A percentile compares a stretch with the other conserved stretches of the same genome.
Evolutionary conservation across 2,329 filamentous ascomycete species (phyloP).

Genomic region (Aureobasidium musti): DNA sequence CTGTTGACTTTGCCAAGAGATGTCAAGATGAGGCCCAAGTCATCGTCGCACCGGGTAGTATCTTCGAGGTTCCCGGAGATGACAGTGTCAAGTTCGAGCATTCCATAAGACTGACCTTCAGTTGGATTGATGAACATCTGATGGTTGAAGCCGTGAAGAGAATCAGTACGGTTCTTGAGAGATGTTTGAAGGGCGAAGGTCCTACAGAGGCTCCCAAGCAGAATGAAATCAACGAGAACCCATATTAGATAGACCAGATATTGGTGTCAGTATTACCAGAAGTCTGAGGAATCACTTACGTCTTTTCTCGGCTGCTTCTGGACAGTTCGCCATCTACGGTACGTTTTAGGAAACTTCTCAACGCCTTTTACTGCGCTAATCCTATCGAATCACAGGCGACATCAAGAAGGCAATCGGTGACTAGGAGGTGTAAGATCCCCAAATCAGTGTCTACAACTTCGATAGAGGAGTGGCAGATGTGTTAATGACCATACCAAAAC

Average conservation of each 20-base stretch:
- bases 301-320: conserved; percentile 73
- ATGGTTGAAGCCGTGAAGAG: conserved; percentile 68
- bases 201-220: background rate
- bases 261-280: background rate
- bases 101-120: conserved; percentile 67
- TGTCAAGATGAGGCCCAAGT: conserved; percentile 66
- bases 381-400: conserved; percentile 9
- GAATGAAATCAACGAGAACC: background rate
- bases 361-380: conserved; percentile 25
- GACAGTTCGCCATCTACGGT: conserved; percentile 66
- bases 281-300: conserved; percentile 52
- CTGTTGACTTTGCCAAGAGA: conserved; percentile 57
- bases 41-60: conserved; percentile 65
- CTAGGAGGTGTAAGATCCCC: conserved; percentile 69
- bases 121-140: conserved; percentile 68
- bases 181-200: conserved; percentile 36
- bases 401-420: conserved; percentile 58
- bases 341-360: conserved; percentile 46
- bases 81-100: conserved; percentile 58
- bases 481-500: conserved; percentile 17
- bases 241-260: background rate
- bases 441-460: conserved; percentile 36
- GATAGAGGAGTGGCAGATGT: background rate
- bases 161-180: conserved; percentile 55
- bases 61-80: conserved; percentile 63